Evolutionary conservation across 2,329 filamentous ascomycete species (phyloP).

Genomic region (Fusarium albosuccineum): DNA sequence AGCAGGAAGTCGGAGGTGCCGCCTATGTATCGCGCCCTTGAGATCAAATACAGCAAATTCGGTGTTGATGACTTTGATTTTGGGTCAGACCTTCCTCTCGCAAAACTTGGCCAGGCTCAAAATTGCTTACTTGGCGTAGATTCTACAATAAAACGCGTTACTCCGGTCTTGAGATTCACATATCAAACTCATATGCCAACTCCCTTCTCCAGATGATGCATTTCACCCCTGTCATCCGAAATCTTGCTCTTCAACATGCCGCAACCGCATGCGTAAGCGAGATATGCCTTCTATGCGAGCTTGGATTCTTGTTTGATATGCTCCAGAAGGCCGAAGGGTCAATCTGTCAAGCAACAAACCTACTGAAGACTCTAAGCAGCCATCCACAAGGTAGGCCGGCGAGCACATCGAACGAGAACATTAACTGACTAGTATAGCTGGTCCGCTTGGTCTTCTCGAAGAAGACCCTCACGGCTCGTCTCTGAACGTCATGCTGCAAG

Average conservation of each 20-base stretch:
- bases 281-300: conserved; percentile 89
- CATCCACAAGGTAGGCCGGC: conserved; percentile 75
- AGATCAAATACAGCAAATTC: conserved; percentile 99
- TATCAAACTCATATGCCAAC: conserved; percentile 96
- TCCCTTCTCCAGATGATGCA: conserved; percentile 90
- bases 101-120: conserved; percentile 4
- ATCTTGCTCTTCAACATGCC: conserved; percentile 88
- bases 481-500: conserved; percentile 86
- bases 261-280: conserved; percentile 87
- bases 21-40: conserved; percentile 90
- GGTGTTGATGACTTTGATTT: conserved; percentile 99
- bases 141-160: conserved; percentile 96
- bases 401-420: neutral
- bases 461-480: conserved; percentile 81
- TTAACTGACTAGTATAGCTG: conserved; percentile 61
- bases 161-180: conserved; percentile 95
- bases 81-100: conserved; percentile 67
- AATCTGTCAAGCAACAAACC: conserved; percentile 95
- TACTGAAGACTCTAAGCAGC: conserved; percentile 89
- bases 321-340: conserved; percentile 93
- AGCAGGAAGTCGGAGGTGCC: conserved; percentile 85
- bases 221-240: conserved; percentile 89
- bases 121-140: conserved; percentile 57
- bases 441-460: conserved; percentile 84
- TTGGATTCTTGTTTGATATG: conserved; percentile 98